Evolutionary conservation across 1,284 basidiomycete genomes (phyloP), one percentile per base, ranked within the genome.

Genomic region (Boletus semigastroideus): DNA sequence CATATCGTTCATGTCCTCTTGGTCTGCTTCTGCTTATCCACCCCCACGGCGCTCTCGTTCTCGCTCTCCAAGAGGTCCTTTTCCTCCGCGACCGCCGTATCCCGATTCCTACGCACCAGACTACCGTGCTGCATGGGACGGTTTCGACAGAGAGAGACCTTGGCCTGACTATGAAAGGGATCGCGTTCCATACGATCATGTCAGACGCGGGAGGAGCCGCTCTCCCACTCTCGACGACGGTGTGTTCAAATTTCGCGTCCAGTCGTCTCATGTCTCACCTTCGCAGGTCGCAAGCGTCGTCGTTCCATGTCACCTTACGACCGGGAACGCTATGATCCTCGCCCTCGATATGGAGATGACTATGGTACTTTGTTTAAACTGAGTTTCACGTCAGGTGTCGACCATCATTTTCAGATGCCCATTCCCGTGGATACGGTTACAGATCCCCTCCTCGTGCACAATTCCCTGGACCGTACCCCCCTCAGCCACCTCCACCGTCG

Each of bases 261-360:
- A 19, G 20, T 11, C 13, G 42, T 48, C 42, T 20, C 19, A 37
- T 38, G 20, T 31, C 48, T 63, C 42, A n/a, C 44, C 57, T 51
- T 57, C 60, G 76, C 69, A 68, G 80, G 76, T 56, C 81, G 92
- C 53, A 94, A 94, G 71, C 84, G 92, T 51, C 85, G 90, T 55
- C 80, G 92, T 51, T 94, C 92, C 17, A 71, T 82, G 56, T 94
- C 92, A n/a, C 92, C 92, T n/a, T 87, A 84, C 58, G 88, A 91
- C 63, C 76, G 69, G 28, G 87, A 88, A 51, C 75, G 89, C 48
- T 91, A 84, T 63, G 89, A 92, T 53, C 86, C 89, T 46, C 78
- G 90, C 42, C 89, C 89, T 41, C 80, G 90, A 42, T 91, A 89
- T 65, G 81, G 74, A 53, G 89, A 90, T 53, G 88, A 90, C 60